A percentile compares a stretch with the other conserved stretches of the same genome.
phyloP scores from a whole-genome alignment of 2,329 filamentous ascomycete genomes.

The Sclerotinia minor region DNA sequence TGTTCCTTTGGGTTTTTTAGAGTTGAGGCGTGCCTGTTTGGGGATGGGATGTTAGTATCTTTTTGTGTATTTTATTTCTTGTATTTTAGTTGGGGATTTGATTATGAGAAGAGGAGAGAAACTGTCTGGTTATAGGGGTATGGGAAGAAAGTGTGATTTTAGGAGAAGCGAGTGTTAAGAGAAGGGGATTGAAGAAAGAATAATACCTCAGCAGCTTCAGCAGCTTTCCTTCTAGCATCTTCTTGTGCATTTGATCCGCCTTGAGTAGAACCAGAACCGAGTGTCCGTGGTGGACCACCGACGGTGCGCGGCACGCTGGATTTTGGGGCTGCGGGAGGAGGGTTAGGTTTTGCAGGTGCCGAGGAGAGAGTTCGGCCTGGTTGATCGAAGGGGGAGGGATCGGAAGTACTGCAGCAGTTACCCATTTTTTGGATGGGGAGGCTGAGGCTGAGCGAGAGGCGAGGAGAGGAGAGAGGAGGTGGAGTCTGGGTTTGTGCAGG shows the following conservation, averaged over 20 bases:
- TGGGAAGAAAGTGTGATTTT: no score
- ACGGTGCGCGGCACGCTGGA: constrained; percentile 54
- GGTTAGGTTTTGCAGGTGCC: constrained; percentile 42
- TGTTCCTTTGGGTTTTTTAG: constrained; percentile 42
- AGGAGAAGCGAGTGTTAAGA: no score
- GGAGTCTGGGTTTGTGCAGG: background rate
- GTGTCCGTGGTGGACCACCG: constrained; percentile 59
- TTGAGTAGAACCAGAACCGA: constrained; percentile 54
- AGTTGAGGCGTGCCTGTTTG: background rate
- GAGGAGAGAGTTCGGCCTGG: constrained; percentile 72
- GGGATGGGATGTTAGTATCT: background rate
- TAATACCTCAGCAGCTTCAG: constrained; percentile 68
- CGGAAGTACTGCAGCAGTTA: constrained; percentile 77
- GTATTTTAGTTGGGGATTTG: background rate
- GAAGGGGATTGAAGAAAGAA: no score
- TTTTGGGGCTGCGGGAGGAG: constrained; percentile 36
- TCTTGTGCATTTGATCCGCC: constrained; percentile 42
- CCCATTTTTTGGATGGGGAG: constrained; percentile 61
- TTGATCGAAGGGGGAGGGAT: constrained; percentile 66
- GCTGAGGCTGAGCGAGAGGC: background rate
- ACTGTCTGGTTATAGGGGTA: background rate
- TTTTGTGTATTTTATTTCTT: no score
- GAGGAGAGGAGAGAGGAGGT: background rate
- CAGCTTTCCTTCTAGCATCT: constrained; percentile 67
- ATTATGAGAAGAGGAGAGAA: no score